Evolutionary conservation across 495 filamentous ascomycete species (phyloP).

Genomic region (Hypomontagnella monticulosa): DNA sequence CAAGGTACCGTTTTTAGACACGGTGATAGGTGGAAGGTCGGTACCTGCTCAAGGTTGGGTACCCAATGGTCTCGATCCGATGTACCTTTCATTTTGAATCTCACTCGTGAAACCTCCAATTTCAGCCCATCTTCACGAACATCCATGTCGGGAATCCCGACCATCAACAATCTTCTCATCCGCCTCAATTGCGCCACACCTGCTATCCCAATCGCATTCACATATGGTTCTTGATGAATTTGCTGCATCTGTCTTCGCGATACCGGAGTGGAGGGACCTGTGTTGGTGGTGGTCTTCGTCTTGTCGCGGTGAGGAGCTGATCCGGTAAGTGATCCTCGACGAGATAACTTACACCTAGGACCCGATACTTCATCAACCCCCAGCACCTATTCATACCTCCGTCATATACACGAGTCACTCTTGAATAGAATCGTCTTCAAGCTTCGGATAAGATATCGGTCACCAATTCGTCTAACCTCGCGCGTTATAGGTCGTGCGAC

Average conservation of each 20-base stretch:
- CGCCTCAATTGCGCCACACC: neutral
- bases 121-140: constrained; percentile 41
- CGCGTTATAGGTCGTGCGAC: constrained; percentile 24
- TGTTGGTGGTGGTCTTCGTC: constrained; percentile 34
- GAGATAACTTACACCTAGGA: constrained; percentile 16
- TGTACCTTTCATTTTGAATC: constrained; percentile 37
- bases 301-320: constrained; percentile 40
- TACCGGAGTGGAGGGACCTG: constrained; percentile 39
- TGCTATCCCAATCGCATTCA: constrained; percentile 4
- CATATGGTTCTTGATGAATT: constrained; percentile 35
- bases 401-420: neutral
- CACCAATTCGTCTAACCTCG: constrained; percentile 25
- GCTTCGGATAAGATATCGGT: constrained; percentile 4
- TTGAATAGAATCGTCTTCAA: neutral
- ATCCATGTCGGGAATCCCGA: constrained; percentile 22
- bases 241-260: constrained; percentile 28
- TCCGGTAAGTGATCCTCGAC: constrained; percentile 24
- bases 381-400: constrained; percentile 7
- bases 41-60: constrained; percentile 4
- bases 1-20: constrained; percentile 13
- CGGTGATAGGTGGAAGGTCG: neutral
- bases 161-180: constrained; percentile 19
- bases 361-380: neutral
- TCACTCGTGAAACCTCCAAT: constrained; percentile 47
- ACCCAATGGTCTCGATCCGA: constrained; percentile 15